These are phyloP conservation scores for Bruguiera sexangula DNA, from an alignment of 345 rosid species.

Conservation along the genomic window DNA sequence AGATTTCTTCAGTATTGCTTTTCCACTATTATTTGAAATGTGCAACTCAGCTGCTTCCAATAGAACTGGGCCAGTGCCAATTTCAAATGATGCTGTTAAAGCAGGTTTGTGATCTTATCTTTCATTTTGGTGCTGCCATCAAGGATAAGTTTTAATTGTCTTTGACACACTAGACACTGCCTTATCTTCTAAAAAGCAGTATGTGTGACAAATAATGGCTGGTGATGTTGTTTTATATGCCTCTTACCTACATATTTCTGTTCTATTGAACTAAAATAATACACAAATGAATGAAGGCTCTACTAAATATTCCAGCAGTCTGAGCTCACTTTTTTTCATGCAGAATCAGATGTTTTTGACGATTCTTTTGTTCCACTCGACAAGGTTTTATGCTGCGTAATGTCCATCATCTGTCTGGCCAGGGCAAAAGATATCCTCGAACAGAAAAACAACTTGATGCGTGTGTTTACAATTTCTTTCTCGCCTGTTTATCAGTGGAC, in stretches of 20 bases:
- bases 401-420: constrained; percentile 67
- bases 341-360: constrained; percentile 58
- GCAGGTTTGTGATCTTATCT: constrained; percentile 46
- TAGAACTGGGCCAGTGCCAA: constrained; percentile 38
- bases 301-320: neutral
- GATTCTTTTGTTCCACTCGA: constrained; percentile 54
- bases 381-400: constrained; percentile 62
- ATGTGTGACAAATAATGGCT: too few species aligned
- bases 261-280: too few species aligned
- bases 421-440: constrained; percentile 47
- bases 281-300: neutral
- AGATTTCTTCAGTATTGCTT: constrained; percentile 64
- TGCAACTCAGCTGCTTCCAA: constrained; percentile 47
- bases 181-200: too few species aligned
- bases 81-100: constrained; percentile 45
- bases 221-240: too few species aligned
- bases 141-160: neutral
- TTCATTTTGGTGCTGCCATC: constrained; percentile 3
- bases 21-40: constrained; percentile 68
- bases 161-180: too few species aligned
- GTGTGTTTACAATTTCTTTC: constrained; percentile 41
- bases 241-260: too few species aligned
- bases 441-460: constrained; percentile 54
- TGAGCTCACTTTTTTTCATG: constrained; percentile 13
- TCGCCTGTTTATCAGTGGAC: constrained; percentile 78